Evolutionary conservation across 495 filamentous ascomycete genomes (phyloP).

Genomic region (Platismatia glauca): DNA sequence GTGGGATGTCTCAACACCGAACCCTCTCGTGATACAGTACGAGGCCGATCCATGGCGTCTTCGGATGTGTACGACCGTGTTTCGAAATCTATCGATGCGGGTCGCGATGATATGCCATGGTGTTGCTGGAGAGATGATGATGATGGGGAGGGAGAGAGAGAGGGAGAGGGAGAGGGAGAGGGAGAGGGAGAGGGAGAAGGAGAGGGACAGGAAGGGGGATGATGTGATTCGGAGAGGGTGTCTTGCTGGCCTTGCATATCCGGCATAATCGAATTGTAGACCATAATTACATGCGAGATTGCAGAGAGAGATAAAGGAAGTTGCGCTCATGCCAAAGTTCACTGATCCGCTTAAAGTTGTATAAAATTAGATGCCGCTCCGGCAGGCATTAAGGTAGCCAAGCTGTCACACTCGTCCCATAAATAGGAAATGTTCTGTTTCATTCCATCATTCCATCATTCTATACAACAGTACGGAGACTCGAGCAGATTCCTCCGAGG

Average conservation of each 20-base stretch:
- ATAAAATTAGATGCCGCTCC: neutral
- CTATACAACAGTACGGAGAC: no score
- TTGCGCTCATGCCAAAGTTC: neutral
- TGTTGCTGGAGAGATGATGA: neutral
- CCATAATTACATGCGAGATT: constrained; percentile 28
- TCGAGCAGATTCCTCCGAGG: no score
- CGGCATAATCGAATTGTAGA: constrained; percentile 43
- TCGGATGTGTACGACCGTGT: constrained; percentile 10
- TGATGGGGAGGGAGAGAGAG: neutral
- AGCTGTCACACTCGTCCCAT: neutral
- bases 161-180: constrained; percentile 17
- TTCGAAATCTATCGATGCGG: constrained; percentile 3
- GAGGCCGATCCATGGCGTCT: constrained; percentile 41
- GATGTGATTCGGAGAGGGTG: constrained; percentile 31
- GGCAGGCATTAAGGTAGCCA: no score
- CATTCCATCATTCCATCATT: no score
- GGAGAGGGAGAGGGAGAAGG: constrained; percentile 32
- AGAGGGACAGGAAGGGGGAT: constrained; percentile 9
- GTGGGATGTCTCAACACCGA: constrained; percentile 63
- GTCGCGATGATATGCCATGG: neutral
- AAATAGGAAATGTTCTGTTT: no score
- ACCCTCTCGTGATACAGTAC: constrained; percentile 50
- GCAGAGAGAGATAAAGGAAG: neutral
- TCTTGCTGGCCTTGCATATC: constrained; percentile 37
- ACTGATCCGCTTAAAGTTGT: neutral